Percentiles rank a stretch among this genome's conserved stretches.
phyloP scores from a whole-genome alignment of 2,329 filamentous ascomycete genomes.

The Rhexocercosporidium sp. region DNA sequence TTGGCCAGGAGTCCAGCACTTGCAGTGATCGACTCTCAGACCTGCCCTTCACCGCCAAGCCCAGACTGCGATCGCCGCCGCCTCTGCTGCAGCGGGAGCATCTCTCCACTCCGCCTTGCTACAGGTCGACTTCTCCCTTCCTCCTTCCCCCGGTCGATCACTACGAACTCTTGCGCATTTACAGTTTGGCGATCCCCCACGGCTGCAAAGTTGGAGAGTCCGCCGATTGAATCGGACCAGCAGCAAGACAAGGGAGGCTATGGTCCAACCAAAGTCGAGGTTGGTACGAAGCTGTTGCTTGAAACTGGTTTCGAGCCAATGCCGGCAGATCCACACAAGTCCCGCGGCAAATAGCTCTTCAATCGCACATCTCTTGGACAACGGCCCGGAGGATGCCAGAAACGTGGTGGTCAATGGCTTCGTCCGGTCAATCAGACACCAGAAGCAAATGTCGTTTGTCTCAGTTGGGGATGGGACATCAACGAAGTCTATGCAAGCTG shows the following conservation, averaged over 20 bases:
- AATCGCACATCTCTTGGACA: slow-evolving; percentile 62
- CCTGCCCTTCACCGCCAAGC: neutral
- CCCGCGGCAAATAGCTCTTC: slow-evolving; percentile 44
- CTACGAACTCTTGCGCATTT: neutral
- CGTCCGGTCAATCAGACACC: slow-evolving; percentile 82
- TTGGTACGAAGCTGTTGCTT: slow-evolving; percentile 1
- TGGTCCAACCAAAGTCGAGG: slow-evolving; percentile 10
- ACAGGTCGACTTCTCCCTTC: neutral
- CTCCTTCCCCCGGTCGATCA: neutral
- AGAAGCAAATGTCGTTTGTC: slow-evolving; percentile 84
- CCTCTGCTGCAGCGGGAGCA: neutral
- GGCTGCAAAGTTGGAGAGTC: neutral
- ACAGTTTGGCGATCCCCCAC: neutral
- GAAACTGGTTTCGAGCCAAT: neutral
- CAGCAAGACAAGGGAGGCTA: neutral
- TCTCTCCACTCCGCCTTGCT: neutral
- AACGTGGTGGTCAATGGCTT: slow-evolving; percentile 74
- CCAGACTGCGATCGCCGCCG: neutral
- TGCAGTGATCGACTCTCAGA: neutral
- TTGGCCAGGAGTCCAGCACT: neutral
- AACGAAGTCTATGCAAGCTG: slow-evolving; percentile 71
- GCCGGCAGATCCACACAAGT: slow-evolving; percentile 32
- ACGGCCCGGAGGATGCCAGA: slow-evolving; percentile 51
- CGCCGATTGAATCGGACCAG: neutral
- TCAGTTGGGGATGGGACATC: slow-evolving; percentile 88